A percentile compares a stretch with the other conserved stretches of the same genome.
phyloP scores from a whole-genome alignment of 371 early-diverging fungal genomes.

The Mucor lusitanicus region DNA sequence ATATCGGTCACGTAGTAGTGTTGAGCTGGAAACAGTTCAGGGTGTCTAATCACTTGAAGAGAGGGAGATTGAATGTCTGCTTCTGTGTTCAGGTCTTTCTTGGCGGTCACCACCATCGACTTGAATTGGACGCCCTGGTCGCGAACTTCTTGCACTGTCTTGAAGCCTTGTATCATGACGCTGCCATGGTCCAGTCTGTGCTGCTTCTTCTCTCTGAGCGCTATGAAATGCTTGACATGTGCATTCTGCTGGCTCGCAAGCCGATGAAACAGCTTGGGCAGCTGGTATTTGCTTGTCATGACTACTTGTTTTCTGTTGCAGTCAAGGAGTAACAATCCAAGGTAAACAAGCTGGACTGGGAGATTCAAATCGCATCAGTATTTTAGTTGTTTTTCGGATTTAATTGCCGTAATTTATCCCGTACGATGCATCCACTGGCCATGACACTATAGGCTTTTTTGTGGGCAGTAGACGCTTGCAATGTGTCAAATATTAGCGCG shows the following conservation, averaged over 20 bases:
- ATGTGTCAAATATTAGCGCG: neutral
- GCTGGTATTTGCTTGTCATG: neutral
- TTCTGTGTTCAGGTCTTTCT: slow-evolving; percentile 25
- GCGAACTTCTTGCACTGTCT: slow-evolving; percentile 35
- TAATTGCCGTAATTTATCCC: neutral
- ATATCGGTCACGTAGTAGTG: slow-evolving; percentile 39
- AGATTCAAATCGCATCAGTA: neutral
- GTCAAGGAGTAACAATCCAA: neutral
- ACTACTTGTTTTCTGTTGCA: neutral
- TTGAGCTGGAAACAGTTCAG: slow-evolving; percentile 37
- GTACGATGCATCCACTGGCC: neutral
- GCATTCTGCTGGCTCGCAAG: slow-evolving; percentile 26
- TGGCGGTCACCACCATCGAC: slow-evolving; percentile 37
- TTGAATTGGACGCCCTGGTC: slow-evolving; percentile 29
- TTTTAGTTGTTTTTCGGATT: neutral
- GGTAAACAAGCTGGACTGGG: neutral
- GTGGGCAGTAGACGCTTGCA: no score
- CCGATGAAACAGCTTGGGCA: slow-evolving; percentile 21
- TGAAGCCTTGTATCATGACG: slow-evolving; percentile 43
- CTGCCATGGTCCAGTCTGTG: slow-evolving; percentile 32
- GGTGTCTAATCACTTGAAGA: slow-evolving; percentile 29
- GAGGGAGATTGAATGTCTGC: slow-evolving; percentile 39
- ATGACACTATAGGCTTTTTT: no score
- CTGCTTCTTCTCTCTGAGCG: slow-evolving; percentile 35
- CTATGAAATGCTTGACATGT: slow-evolving; percentile 30